Conservation (phyloP, 2,329 filamentous ascomycete genomes). For the Fusarium paranaense region DNA sequence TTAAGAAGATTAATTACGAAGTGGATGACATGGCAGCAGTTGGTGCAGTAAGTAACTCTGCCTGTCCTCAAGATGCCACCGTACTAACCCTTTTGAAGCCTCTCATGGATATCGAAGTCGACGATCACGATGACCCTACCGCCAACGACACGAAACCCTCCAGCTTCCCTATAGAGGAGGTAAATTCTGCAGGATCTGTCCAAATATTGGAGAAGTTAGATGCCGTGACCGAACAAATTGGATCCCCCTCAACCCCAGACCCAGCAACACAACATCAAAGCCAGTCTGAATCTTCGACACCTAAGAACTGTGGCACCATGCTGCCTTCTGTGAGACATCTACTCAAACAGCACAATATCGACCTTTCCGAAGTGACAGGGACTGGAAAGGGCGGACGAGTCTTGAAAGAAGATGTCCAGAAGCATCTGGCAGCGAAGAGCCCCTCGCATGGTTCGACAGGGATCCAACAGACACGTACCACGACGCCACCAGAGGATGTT, state of each 20-base stretch:
- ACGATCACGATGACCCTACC: neutral
- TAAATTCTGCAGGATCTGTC: neutral
- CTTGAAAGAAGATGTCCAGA: conserved; percentile 17
- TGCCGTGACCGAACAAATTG: neutral
- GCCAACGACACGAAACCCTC: neutral
- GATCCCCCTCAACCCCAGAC: neutral
- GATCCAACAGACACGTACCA: neutral
- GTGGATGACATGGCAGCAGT: conserved; percentile 9
- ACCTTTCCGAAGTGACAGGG: neutral
- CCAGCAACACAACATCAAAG: neutral
- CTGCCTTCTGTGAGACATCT: conserved; percentile 10
- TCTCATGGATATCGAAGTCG: conserved; percentile 15
- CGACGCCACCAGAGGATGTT: neutral
- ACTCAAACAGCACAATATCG: neutral
- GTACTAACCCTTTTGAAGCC: neutral
- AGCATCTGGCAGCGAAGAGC: neutral
- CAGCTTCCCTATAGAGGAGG: neutral
- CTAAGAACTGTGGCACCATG: neutral
- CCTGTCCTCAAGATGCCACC: neutral
- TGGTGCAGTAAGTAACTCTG: conserved; percentile 3
- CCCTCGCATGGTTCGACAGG: neutral
- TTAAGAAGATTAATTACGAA: conserved; percentile 11
- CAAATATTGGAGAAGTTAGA: neutral
- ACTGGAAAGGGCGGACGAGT: conserved; percentile 12
- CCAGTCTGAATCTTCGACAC: neutral